Base-by-base conservation (phyloP, 257 asterid species). In the Lantana camara region DNA sequence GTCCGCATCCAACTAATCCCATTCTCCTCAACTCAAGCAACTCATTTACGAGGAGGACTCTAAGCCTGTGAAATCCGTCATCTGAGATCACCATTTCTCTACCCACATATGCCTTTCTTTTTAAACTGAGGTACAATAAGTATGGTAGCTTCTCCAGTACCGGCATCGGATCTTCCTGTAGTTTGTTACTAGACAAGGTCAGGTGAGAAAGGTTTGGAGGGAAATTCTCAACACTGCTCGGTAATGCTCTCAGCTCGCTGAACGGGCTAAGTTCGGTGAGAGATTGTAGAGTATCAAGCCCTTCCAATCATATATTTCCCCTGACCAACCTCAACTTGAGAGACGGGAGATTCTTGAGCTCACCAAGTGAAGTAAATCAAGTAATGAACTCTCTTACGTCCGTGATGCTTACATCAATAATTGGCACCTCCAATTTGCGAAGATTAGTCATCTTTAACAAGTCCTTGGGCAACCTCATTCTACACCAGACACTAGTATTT, bases 181-280 rank as follows among this genome's bases (percentile, higher is more conserved):
- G 66, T 0, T 5, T 2, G 0, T 57, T 21, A 9, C 15, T 3
- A 2, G 15, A 53, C 64, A 74, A 57, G 56, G 38, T 68, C 47
- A 74, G 54, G 60, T 17, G 13, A 23, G 58, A 5, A 63, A 74
- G 57, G 32, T 68, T 68, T 14, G 67, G 63, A 6, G 79, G 75
- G 49, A 74, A 68, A 7, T 21, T 9, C 7, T 3, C 7, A 7
- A 14, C 1, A 3, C 6, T 6, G n/a, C n/a, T n/a, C 0, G 74
- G 70, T 9, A 73, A 24, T 27, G 8, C 14, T 6, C 37, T 29
- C 24, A 58, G 24, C 0, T 0, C 3, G 6, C 69, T 69, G 5
- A 53, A 34, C 41, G 67, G 15, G 59, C 37, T 67, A 21, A 67
- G 78, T 29, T 47, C 14, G 8, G 46, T 27, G 52, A 73, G 44